A percentile compares a stretch with the other conserved stretches of the same genome.
These are phyloP conservation scores for Musa troglodytarum DNA, from an alignment of 176 grass and related monocot species.

Conservation along the genomic window DNA sequence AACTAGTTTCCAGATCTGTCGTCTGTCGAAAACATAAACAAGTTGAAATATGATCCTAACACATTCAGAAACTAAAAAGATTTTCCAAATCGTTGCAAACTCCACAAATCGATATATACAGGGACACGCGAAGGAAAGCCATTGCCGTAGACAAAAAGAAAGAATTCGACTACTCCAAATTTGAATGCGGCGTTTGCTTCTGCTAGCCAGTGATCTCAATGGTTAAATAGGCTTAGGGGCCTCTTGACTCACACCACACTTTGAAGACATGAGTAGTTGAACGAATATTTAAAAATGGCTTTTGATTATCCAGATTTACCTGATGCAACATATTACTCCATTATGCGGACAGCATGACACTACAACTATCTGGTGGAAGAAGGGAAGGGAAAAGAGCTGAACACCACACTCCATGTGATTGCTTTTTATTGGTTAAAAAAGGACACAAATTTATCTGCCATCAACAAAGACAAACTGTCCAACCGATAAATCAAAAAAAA, in stretches of 20 bases:
- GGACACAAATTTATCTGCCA: conserved; percentile 9
- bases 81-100: too few relatives aligned
- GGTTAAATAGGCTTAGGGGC: background rate
- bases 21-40: too few relatives aligned
- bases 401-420: background rate
- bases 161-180: too few relatives aligned
- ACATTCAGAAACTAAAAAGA: too few relatives aligned
- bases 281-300: background rate
- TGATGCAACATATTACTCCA: background rate
- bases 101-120: too few relatives aligned
- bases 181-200: too few relatives aligned
- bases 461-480: conserved; percentile 1
- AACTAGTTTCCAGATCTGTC: too few relatives aligned
- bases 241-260: background rate
- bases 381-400: background rate
- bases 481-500: background rate
- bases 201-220: background rate
- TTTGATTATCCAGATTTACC: background rate
- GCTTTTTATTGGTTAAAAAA: conserved; percentile 6
- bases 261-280: background rate
- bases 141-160: too few relatives aligned
- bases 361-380: background rate
- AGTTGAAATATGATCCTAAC: too few relatives aligned
- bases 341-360: background rate
- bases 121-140: too few relatives aligned